Base-by-base conservation (phyloP, 352 stramenopile genomes). In the Phytophthora tubulina region DNA sequence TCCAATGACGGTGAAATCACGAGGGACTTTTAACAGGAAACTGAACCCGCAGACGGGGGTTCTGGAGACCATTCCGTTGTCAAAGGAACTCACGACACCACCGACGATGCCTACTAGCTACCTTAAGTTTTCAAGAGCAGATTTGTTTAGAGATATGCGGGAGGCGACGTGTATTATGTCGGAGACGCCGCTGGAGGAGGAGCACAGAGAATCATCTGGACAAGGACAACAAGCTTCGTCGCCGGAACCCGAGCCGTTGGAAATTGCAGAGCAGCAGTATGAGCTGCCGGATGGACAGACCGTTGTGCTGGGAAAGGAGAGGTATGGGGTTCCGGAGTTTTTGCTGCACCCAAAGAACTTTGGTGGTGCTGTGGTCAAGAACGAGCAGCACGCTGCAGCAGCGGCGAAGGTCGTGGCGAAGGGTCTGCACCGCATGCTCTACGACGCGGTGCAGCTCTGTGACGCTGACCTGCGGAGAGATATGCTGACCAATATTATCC, bases 401-500 rank as follows among this genome's bases (percentile, higher is more conserved):
- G 80, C 81, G 15, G 73, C 67, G 2, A 88, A 85, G 54, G 80
- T 81, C 2, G 57, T 85, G 7, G 74, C 79, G 33, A 95, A 95
- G 67, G 87, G 87, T 0, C 67, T 96, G 50, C 79, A 92, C 46
- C 67, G 72, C 10, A 96, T 96, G 90, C 60, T 96, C 0, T 95
- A 96, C 62, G 89, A 95, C 51, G 86, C 88, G 2, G 87, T 96
- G 45, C 86, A 96, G 50, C 69, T 89, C 36, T 95, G 88, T 33
- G 90, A 97, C 57, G 85, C 86, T 8, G 91, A 97, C 52, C 30
- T 96, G 51, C 85, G 91, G 6, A 80, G 88, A 61, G 91, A 97
- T 59, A 86, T 96, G 82, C 81, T 96, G 33, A 86, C 81, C 63
- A 96, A 96, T 68, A 89, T 97, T 72, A 92, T 96, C 49, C 78